phyloP scores from a whole-genome alignment of 176 grass and related monocot species.

The Tillandsia leiboldiana region DNA sequence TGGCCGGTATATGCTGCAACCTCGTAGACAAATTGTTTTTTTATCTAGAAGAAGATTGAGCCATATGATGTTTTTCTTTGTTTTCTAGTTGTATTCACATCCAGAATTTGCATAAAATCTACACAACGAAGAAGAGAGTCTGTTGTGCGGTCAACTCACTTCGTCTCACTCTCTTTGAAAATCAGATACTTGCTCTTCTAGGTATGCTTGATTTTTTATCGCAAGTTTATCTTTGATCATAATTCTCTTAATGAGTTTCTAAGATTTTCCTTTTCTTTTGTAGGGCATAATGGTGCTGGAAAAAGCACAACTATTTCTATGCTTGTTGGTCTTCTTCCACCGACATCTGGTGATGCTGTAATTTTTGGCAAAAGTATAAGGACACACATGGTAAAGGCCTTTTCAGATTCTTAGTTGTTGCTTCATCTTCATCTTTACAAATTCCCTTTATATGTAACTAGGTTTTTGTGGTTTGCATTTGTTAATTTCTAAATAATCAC shows the following conservation, averaged over 20 bases:
- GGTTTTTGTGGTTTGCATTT: background rate
- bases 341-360: constrained; percentile 32
- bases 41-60: background rate
- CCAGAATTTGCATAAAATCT: constrained; percentile 39
- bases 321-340: constrained; percentile 42
- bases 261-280: constrained; percentile 4
- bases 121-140: constrained; percentile 28
- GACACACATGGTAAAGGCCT: constrained; percentile 26
- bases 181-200: constrained; percentile 49
- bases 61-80: constrained; percentile 12
- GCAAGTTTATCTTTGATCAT: background rate
- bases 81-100: constrained; percentile 34
- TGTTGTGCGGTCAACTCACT: constrained; percentile 42
- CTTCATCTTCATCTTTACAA: background rate
- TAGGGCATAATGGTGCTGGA: constrained; percentile 47
- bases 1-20: constrained; percentile 26
- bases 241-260: constrained; percentile 8
- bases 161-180: constrained; percentile 37
- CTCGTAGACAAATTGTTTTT: background rate
- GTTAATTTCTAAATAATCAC: background rate
- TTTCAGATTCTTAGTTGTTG: background rate
- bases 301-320: constrained; percentile 51
- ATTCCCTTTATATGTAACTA: background rate
- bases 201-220: constrained; percentile 21
- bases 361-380: constrained; percentile 44